These are phyloP conservation scores for Suillus plorans DNA, from an alignment of 768 basidiomycete genomes.

Conservation along the genomic window DNA sequence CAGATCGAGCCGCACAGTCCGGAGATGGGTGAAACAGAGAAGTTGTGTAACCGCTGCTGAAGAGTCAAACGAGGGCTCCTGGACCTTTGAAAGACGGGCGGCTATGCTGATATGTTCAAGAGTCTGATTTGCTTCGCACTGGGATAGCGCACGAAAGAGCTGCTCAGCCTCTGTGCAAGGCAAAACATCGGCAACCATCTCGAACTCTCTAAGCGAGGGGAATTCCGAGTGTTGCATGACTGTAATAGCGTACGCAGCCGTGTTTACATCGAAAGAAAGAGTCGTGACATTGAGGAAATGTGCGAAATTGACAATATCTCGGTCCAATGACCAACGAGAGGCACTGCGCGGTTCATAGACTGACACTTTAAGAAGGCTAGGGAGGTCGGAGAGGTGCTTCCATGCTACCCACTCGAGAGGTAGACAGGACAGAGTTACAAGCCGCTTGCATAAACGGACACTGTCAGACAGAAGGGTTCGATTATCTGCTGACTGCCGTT, in stretches of 20 bases:
- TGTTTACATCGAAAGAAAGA: not conserved
- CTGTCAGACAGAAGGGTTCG: not conserved
- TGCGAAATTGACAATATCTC: not conserved
- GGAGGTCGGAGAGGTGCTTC: not conserved
- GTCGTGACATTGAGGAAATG: not conserved
- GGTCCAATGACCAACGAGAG: not conserved
- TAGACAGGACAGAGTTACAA: not conserved
- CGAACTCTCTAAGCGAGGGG: not conserved
- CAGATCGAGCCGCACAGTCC: not conserved
- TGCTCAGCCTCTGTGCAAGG: not conserved
- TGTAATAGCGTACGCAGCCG: not conserved
- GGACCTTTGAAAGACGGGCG: not conserved
- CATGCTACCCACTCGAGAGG: not conserved
- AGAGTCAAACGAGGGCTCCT: not conserved
- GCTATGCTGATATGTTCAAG: not conserved
- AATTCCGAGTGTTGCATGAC: not conserved
- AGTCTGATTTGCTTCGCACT: not conserved
- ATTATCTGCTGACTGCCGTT: not conserved
- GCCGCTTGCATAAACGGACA: not conserved
- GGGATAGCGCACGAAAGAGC: not conserved
- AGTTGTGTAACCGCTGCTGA: not conserved
- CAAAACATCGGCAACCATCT: not conserved
- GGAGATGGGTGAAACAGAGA: not conserved
- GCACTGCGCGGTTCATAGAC: not conserved
- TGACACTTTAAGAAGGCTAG: not conserved